A percentile compares a stretch with the other conserved stretches of the same genome.
Evolutionary conservation across 495 filamentous ascomycete species (phyloP).

Genomic region (Trichoderma virens): DNA sequence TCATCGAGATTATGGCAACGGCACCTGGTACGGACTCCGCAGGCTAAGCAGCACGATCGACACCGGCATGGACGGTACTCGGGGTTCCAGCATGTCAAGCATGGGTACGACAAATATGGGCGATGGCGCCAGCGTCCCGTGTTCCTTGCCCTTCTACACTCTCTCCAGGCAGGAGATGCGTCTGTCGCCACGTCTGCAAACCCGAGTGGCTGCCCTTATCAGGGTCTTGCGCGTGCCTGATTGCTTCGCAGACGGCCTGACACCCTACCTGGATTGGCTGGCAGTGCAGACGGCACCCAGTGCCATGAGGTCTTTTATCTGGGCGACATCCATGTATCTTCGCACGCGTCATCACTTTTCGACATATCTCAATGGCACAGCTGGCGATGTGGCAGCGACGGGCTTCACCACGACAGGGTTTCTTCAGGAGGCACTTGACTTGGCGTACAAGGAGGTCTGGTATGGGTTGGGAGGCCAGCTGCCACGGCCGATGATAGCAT

Average conservation of each 20-base stretch:
- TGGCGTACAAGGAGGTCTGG: slow-evolving; percentile 5
- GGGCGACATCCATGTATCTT: slow-evolving; percentile 4
- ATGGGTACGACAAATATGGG: background rate
- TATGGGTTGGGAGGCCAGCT: background rate
- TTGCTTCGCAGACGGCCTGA: background rate
- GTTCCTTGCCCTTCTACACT: background rate
- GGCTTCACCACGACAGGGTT: background rate
- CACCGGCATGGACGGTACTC: background rate
- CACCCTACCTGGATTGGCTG: slow-evolving; percentile 9
- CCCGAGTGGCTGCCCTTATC: slow-evolving; percentile 8
- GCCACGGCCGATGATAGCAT: slow-evolving; percentile 10
- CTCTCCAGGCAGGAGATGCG: slow-evolving; percentile 3
- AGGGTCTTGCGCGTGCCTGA: background rate
- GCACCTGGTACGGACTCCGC: slow-evolving; percentile 5
- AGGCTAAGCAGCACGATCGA: background rate
- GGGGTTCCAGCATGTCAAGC: no score
- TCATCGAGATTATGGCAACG: background rate
- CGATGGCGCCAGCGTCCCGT: background rate
- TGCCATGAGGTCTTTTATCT: slow-evolving; percentile 9
- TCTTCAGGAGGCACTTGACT: background rate
- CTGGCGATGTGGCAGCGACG: background rate
- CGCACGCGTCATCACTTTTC: background rate
- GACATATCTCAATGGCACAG: background rate
- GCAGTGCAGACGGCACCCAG: background rate
- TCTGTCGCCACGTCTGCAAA: background rate